These are phyloP conservation scores for Cladophialophora bantiana DNA, from an alignment of 2,329 filamentous ascomycete genomes.

Conservation along the genomic window DNA sequence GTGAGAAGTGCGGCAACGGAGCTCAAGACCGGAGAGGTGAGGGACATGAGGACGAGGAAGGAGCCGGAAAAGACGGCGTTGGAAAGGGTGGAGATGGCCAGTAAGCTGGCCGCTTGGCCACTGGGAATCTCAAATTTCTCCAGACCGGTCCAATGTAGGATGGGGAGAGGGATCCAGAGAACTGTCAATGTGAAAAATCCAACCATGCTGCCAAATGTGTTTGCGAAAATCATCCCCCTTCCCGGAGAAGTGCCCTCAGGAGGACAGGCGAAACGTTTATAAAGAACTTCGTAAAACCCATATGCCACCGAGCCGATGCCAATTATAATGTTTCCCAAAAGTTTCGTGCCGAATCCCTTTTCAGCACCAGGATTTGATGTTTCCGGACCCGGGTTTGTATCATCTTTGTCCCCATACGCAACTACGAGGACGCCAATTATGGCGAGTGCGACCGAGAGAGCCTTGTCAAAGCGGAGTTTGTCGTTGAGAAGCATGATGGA, in stretches of 20 bases:
- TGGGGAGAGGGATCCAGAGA: slow-evolving; percentile 88
- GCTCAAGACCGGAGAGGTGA: slow-evolving; percentile 90
- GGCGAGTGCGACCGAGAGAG: slow-evolving; percentile 82
- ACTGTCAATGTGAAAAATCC: slow-evolving; percentile 84
- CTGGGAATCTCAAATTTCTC: slow-evolving; percentile 84
- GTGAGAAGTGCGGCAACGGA: slow-evolving; percentile 92
- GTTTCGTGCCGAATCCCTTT: slow-evolving; percentile 60
- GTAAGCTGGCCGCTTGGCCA: slow-evolving; percentile 78
- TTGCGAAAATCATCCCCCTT: slow-evolving; percentile 96
- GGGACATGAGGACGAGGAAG: slow-evolving; percentile 88
- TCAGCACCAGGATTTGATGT: slow-evolving; percentile 55
- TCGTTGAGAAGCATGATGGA: slow-evolving; percentile 89
- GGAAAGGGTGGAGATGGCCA: slow-evolving; percentile 79
- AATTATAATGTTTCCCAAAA: slow-evolving; percentile 88
- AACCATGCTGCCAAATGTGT: slow-evolving; percentile 86
- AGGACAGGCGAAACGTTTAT: slow-evolving; percentile 91
- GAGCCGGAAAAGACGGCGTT: slow-evolving; percentile 93
- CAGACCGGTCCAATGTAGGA: slow-evolving; percentile 78
- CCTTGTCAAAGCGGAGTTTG: slow-evolving; percentile 82
- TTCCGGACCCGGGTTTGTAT: slow-evolving; percentile 62
- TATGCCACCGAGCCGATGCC: slow-evolving; percentile 90
- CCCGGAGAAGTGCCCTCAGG: slow-evolving; percentile 83
- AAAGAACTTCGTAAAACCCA: slow-evolving; percentile 95
- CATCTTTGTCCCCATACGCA: slow-evolving; percentile 81
- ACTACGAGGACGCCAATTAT: slow-evolving; percentile 92